Evolutionary conservation across 108 stramenopile genomes (phyloP), one percentile per base, ranked within the genome.

Genomic region (Discostella pseudostelligera): DNA sequence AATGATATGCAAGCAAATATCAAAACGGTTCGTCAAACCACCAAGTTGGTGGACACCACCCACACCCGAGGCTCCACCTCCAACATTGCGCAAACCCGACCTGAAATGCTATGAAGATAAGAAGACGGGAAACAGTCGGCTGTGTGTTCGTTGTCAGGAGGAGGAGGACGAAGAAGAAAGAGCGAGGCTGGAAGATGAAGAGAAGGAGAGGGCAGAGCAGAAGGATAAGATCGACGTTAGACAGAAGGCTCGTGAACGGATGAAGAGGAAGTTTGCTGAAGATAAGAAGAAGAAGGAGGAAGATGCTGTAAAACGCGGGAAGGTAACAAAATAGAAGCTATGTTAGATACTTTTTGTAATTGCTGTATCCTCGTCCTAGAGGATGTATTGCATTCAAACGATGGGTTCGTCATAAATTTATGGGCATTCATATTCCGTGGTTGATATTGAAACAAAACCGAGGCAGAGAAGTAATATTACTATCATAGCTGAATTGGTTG

Each of bases 1-100:
- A 81, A 84, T 96, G 89, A 82, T 88, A 12, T 83, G 70, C 56
- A 69, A 81, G 47, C 65, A 78, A 65, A 93, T 96, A 62, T 86
- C 96, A 21, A 87, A 84, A 59, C 76, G 91, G 26, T 89, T 86
- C 22, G 82, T 87, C 11, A 78, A 84, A 8, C 81, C 90, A 22
- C 93, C 93, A 2, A 50, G 43, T 2, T 93, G 88, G 88, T 92
- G 85, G 85, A 35, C 78, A 29, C 67, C 85, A 48, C 61, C 88
- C 48, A 50, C 88, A 60, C 16, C 64, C 36, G 78, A 70, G 26
- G 43, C 59, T 19, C 45, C 72, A 17, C 78, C 92, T 25, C 88
- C 93, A 9, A 72, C 79, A 12, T 62, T 90, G 12, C 69, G 82
- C 22, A 87, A 89, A 57, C 90, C 93, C 24, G 87, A 88, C 46